Conservation (phyloP, 345 rosid genomes). For the Hibiscus tridactylites region DNA sequence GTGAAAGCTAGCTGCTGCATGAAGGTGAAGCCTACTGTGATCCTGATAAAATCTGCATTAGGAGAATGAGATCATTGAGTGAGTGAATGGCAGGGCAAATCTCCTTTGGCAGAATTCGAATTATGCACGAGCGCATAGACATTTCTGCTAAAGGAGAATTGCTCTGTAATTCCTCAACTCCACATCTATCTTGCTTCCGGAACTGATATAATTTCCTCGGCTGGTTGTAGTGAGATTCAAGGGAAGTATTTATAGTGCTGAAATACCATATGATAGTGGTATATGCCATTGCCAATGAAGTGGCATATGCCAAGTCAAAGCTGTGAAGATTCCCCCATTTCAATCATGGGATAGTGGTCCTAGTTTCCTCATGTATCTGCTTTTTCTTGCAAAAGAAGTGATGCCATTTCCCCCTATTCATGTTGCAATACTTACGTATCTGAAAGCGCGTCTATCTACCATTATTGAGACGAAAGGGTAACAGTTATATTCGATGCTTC, state of each 20-base stretch:
- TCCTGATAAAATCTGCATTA: background rate
- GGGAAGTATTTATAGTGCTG: conserved; percentile 7
- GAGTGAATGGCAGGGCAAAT: conserved; percentile 23
- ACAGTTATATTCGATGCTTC: conserved; percentile 8
- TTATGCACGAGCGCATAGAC: conserved; percentile 5
- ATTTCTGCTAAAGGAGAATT: conserved; percentile 19
- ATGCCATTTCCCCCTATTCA: background rate
- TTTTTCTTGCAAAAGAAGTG: background rate
- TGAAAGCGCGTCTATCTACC: background rate
- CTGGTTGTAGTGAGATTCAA: conserved; percentile 4
- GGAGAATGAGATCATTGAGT: conserved; percentile 4
- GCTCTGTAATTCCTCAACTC: conserved; percentile 20
- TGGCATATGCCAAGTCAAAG: conserved; percentile 25
- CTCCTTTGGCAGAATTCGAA: conserved; percentile 24
- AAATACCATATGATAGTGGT: background rate
- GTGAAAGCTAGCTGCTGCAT: background rate
- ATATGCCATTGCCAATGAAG: conserved; percentile 9
- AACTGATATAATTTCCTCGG: background rate
- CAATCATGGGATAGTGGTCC: conserved; percentile 28
- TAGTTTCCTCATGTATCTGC: conserved; percentile 7
- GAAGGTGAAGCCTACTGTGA: background rate
- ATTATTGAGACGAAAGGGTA: background rate
- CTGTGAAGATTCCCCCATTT: conserved; percentile 15
- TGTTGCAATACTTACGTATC: background rate
- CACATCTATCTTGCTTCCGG: conserved; percentile 6